Percentiles rank a stretch among this genome's conserved stretches.
These are phyloP conservation scores for Albugo candida DNA, from an alignment of 352 stramenopile species.

Conservation along the genomic window DNA sequence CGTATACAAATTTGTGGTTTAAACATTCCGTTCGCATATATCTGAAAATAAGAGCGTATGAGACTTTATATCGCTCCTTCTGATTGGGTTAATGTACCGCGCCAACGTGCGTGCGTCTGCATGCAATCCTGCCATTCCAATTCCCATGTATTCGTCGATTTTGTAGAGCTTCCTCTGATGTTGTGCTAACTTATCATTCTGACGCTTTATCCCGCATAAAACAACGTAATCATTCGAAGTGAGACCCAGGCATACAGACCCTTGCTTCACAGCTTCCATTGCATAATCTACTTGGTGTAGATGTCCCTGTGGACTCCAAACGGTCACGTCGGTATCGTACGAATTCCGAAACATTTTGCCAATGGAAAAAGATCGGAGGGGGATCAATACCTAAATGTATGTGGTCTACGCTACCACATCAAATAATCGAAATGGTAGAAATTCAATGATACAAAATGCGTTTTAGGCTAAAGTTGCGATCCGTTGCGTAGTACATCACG, in stretches of 20 bases:
- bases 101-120: constrained; percentile 92
- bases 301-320: constrained; percentile 97
- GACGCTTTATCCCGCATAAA: constrained; percentile 72
- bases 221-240: constrained; percentile 88
- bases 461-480: neutral
- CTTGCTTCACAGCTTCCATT: constrained; percentile 92
- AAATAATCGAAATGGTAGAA: constrained; percentile 4
- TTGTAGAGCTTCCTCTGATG: constrained; percentile 98
- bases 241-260: constrained; percentile 90
- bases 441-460: neutral
- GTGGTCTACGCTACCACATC: neutral
- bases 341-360: constrained; percentile 95
- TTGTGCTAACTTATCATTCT: constrained; percentile 80
- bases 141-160: constrained; percentile 97
- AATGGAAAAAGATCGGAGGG: constrained; percentile 14
- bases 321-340: constrained; percentile 99
- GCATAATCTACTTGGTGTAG: constrained; percentile 97
- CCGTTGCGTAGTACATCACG: constrained; percentile 25
- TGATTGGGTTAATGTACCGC: constrained; percentile 9
- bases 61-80: neutral
- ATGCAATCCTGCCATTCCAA: constrained; percentile 94
- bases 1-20: constrained; percentile 99
- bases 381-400: too few species aligned
- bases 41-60: constrained; percentile 11
- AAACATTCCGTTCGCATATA: constrained; percentile 97